Percentiles rank a stretch among this genome's conserved stretches.
These are phyloP conservation scores for Eutrema salsugineum DNA, from an alignment of 441 rosid species.

Conservation along the genomic window DNA sequence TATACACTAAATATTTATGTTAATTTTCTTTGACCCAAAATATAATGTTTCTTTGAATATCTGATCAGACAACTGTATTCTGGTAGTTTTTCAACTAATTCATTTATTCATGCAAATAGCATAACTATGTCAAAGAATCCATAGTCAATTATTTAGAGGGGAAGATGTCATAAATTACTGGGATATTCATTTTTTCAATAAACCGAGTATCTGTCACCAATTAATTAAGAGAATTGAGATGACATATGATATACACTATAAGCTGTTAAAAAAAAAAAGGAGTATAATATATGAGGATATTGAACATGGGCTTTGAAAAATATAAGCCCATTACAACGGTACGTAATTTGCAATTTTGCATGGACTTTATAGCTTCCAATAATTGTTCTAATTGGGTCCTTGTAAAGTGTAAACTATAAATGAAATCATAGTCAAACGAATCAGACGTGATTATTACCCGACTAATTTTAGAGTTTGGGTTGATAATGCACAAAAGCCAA, in stretches of 20 bases:
- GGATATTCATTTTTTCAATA: neutral
- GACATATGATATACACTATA: no score
- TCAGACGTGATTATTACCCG: neutral
- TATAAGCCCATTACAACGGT: neutral
- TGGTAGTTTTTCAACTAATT: neutral
- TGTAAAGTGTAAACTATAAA: no score
- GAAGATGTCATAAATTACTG: no score
- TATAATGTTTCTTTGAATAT: neutral
- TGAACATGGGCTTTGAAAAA: neutral
- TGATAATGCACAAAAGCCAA: neutral
- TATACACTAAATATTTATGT: neutral
- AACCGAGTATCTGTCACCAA: neutral
- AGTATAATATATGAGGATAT: no score
- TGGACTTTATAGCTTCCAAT: neutral
- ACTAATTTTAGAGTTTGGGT: neutral
- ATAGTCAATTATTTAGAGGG: neutral
- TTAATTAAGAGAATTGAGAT: neutral
- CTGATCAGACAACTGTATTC: neutral
- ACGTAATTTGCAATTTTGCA: neutral
- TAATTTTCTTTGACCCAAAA: neutral
- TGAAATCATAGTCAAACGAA: no score
- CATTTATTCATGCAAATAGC: neutral
- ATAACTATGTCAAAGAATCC: neutral
- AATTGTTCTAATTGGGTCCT: neutral
- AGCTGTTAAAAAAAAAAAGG: no score